Evolutionary conservation across 768 basidiomycete species (phyloP), one percentile per base, ranked within the genome.

Genomic region (Termitomyces titanicus): DNA sequence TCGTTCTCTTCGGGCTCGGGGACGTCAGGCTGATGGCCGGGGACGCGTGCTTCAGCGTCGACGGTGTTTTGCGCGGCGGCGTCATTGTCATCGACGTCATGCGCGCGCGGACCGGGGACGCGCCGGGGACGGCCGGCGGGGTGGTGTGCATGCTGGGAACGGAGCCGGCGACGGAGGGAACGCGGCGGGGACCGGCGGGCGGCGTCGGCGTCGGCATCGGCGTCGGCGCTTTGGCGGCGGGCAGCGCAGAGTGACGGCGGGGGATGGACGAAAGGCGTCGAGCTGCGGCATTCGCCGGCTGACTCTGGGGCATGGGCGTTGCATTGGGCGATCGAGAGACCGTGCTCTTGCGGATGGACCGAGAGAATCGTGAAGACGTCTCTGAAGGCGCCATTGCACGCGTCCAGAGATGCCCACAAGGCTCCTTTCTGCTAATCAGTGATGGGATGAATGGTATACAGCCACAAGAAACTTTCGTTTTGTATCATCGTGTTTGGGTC

Each of bases 301-400:
- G 54, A 12, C n/a, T n/a, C n/a, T n/a, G n/a, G n/a, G 81, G 79
- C 38, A 79, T 66, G 10, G 82, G 78, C 1, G 79, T 79, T 31
- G 77, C 77, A 64, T 81, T 82, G n/a, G 77, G 76, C 8, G 80
- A 79, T 31, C 80, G 74, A 31, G 58, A 52, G 20, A 63, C 59
- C 38, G 79, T 79, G 59, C 72, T 80, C 13, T 80, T 72, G 20
- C 83, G 75, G n/a, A n/a, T 22, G 83, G 76, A 72, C 11, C 79
- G 72, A 44, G 82, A 71, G 20, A 83, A 66, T 38, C 82, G 83
- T 52, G 79, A 73, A 37, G 83, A 82, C 15, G 81, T 66, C 58
- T 84, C 83, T 42, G 84, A 85, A 13, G 79, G 80, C 1, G 38
- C 13, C 50, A 51, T 51, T 1, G 5, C 22, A 51, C 50, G 50